Conservation (phyloP, 2,329 filamentous ascomycete species). For the Xenosphaeropsis pyriputrescens region DNA sequence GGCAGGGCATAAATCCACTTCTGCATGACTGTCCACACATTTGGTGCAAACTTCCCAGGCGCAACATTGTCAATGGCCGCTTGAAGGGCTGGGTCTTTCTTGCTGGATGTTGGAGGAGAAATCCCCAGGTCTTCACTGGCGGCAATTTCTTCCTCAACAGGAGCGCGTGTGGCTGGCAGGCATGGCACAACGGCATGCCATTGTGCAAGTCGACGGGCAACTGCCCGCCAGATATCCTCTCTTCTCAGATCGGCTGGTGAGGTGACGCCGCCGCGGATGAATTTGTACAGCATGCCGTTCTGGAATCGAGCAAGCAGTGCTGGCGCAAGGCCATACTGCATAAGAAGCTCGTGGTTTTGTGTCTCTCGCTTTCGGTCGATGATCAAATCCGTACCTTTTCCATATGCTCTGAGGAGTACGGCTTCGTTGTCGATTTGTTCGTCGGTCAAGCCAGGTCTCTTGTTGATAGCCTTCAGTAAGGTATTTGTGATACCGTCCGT, state of each 20-base stretch:
- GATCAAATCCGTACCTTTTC: slow-evolving; percentile 82
- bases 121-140: slow-evolving; percentile 18
- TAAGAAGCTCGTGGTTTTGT: slow-evolving; percentile 73
- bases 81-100: slow-evolving; percentile 21
- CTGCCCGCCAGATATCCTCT: slow-evolving; percentile 63
- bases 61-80: slow-evolving; percentile 34
- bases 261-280: slow-evolving; percentile 68
- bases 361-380: slow-evolving; percentile 86
- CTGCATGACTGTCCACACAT: slow-evolving; percentile 89
- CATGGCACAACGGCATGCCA: slow-evolving; percentile 74
- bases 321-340: slow-evolving; percentile 70
- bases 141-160: slow-evolving; percentile 19
- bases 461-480: slow-evolving; percentile 63
- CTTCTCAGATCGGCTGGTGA: slow-evolving; percentile 66
- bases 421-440: slow-evolving; percentile 73
- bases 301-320: slow-evolving; percentile 80
- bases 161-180: slow-evolving; percentile 22
- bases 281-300: slow-evolving; percentile 92
- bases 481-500: slow-evolving; percentile 99
- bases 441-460: slow-evolving; percentile 51
- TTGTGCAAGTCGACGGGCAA: slow-evolving; percentile 73
- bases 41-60: slow-evolving; percentile 61
- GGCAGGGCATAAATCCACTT: slow-evolving; percentile 89
- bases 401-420: slow-evolving; percentile 83
- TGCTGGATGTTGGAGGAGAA: slow-evolving; percentile 14